These are phyloP conservation scores for Monilinia fructigena DNA, from an alignment of 2,329 filamentous ascomycete species.

Conservation along the genomic window DNA sequence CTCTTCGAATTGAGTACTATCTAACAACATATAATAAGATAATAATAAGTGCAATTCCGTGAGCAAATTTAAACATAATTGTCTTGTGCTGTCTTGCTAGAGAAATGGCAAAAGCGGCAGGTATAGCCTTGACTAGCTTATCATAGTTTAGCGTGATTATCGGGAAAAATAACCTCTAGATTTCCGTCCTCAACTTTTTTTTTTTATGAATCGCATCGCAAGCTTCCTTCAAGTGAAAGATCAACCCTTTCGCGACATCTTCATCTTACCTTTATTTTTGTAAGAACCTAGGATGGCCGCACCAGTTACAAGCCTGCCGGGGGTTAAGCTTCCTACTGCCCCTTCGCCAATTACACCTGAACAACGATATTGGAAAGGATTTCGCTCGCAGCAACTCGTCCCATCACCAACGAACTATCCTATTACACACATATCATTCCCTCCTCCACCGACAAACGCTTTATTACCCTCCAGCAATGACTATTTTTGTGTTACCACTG, in stretches of 20 bases:
- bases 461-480: constrained; percentile 54
- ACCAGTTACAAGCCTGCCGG: constrained; percentile 42
- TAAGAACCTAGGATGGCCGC: constrained; percentile 35
- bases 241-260: constrained; percentile 17
- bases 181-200: constrained; percentile 13
- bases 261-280: constrained; percentile 11
- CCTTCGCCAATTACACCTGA: constrained; percentile 84
- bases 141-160: constrained; percentile 2
- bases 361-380: constrained; percentile 94
- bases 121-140: constrained; percentile 10
- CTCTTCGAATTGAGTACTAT: too few relatives aligned
- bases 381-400: constrained; percentile 86
- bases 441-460: constrained; percentile 47
- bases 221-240: constrained; percentile 11
- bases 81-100: too few relatives aligned
- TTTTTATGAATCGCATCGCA: constrained; percentile 22
- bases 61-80: too few relatives aligned
- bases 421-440: constrained; percentile 85
- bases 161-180: constrained; percentile 6
- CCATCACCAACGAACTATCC: constrained; percentile 74
- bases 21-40: too few relatives aligned
- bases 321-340: constrained; percentile 74
- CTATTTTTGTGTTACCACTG: constrained; percentile 90
- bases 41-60: too few relatives aligned
- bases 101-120: constrained; percentile 3